Base-by-base conservation (phyloP, 805 yeast genomes). In the Cyberlindnera galapagoensis region DNA sequence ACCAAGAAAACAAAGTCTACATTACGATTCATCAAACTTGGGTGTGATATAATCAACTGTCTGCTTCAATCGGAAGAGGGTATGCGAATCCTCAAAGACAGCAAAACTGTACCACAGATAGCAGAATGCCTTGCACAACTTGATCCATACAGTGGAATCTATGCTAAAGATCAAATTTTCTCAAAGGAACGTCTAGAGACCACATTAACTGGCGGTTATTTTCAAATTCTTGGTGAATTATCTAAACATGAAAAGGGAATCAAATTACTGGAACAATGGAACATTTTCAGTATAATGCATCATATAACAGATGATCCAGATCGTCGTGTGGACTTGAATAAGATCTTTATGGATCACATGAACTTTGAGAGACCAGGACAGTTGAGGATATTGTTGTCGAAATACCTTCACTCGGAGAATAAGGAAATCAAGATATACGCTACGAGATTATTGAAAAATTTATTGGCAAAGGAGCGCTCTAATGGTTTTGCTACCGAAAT, bases 101-200 rank as follows among this genome's bases (percentile, higher is more conserved):
- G 81, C 55, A 88, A 92, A 56, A 63, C 88, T 7, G 55, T 90
- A 21, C 83, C 95, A 2, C 97, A 90, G 52, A 67, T 90, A 31
- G 87, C 94, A 0, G 96, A 92, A 45, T 78, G 94, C 31, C 63
- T 90, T 25, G 92, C 92, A 0, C 95, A 84, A 54, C 61, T 84
- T 14, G 94, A 83, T 47, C 90, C 90, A 1, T 68, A 64, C 51
- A 78, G 87, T 50, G 94, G 94, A 1, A 71, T 85, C 20, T 59
- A 67, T 4, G 76, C 92, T 0, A 59, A 70, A 2, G 90, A 81
- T 29, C 92, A 95, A 10, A 69, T 90, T 3, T 74, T 90, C 35
- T 74, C 85, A 2, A 66, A 63, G 25, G 59, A 58, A 3, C 60
- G 83, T 22, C 55, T 90, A 27, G 73, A 73, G 23, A 62, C 66